Conservation (phyloP, 2,329 filamentous ascomycete species). For the Ascochyta clinopodiicola region DNA sequence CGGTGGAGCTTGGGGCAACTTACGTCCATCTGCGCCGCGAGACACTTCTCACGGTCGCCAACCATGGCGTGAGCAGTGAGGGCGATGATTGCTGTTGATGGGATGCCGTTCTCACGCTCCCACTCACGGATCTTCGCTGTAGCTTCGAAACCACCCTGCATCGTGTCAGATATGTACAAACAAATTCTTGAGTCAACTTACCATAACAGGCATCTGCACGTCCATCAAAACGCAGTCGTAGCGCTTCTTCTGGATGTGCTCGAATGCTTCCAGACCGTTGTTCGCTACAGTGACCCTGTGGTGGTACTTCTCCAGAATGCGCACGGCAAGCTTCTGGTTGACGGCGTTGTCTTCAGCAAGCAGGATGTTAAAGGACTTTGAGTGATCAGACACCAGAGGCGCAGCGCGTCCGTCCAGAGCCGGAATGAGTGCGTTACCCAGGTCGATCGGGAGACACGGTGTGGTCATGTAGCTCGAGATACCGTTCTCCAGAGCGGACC, state of each 20-base stretch:
- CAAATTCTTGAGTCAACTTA: slow-evolving; percentile 50
- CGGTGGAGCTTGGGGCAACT: slow-evolving; percentile 17
- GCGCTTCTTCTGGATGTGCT: slow-evolving; percentile 87
- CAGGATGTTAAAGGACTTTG: slow-evolving; percentile 92
- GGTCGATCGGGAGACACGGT: slow-evolving; percentile 89
- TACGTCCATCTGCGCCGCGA: slow-evolving; percentile 94
- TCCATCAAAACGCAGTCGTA: slow-evolving; percentile 99
- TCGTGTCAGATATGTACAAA: slow-evolving; percentile 44
- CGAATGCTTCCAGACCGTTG: slow-evolving; percentile 91
- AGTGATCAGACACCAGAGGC: slow-evolving; percentile 89
- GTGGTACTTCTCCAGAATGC: slow-evolving; percentile 97
- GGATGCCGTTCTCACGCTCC: slow-evolving; percentile 79
- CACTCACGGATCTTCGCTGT: slow-evolving; percentile 97
- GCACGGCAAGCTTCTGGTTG: slow-evolving; percentile 93
- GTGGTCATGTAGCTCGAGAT: slow-evolving; percentile 99
- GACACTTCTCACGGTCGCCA: slow-evolving; percentile 96
- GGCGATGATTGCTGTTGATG: slow-evolving; percentile 92
- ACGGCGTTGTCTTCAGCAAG: slow-evolving; percentile 97
- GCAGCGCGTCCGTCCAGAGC: slow-evolving; percentile 92
- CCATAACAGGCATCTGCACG: slow-evolving; percentile 99
- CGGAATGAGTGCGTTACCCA: slow-evolving; percentile 95
- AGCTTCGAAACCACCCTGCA: slow-evolving; percentile 89
- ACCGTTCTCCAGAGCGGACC: slow-evolving; percentile 90
- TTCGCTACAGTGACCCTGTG: slow-evolving; percentile 91
- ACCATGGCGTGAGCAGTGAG: slow-evolving; percentile 98